Percentiles rank a stretch among this genome's conserved stretches.
phyloP scores from a whole-genome alignment of 768 basidiomycete species.

The Tricholoma sp. region DNA sequence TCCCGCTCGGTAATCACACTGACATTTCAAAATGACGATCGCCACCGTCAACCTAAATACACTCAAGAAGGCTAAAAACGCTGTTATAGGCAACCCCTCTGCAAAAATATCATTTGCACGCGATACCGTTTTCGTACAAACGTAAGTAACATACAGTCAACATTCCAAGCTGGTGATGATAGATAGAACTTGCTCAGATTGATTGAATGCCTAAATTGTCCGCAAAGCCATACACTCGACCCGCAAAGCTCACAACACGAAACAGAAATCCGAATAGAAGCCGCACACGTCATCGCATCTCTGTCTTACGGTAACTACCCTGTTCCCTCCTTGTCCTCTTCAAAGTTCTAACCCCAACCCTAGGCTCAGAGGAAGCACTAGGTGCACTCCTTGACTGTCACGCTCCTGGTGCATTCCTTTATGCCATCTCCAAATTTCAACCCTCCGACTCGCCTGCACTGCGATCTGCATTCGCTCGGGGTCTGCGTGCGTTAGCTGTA shows the following conservation, averaged over 20 bases:
- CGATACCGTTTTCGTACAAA: constrained; percentile 51
- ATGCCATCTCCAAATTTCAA: constrained; percentile 49
- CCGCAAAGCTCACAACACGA: constrained; percentile 30
- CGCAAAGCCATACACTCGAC: constrained; percentile 23
- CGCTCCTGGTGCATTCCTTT: constrained; percentile 56
- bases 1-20: no score
- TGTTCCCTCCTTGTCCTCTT: not conserved
- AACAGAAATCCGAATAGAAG: constrained; percentile 58
- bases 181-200: constrained; percentile 34
- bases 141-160: constrained; percentile 25
- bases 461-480: constrained; percentile 57
- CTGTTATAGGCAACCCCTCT: constrained; percentile 74
- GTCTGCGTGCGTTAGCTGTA: constrained; percentile 51
- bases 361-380: constrained; percentile 61
- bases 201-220: constrained; percentile 51
- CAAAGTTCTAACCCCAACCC: not conserved
- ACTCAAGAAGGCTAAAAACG: constrained; percentile 69
- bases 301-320: constrained; percentile 57
- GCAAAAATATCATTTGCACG: constrained; percentile 57
- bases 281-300: constrained; percentile 71
- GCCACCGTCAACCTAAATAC: constrained; percentile 22
- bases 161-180: no score
- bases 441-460: constrained; percentile 34
- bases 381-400: constrained; percentile 50
- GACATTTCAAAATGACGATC: constrained; percentile 27